phyloP scores from a whole-genome alignment of 768 basidiomycete genomes.

The Lentinula sp. region DNA sequence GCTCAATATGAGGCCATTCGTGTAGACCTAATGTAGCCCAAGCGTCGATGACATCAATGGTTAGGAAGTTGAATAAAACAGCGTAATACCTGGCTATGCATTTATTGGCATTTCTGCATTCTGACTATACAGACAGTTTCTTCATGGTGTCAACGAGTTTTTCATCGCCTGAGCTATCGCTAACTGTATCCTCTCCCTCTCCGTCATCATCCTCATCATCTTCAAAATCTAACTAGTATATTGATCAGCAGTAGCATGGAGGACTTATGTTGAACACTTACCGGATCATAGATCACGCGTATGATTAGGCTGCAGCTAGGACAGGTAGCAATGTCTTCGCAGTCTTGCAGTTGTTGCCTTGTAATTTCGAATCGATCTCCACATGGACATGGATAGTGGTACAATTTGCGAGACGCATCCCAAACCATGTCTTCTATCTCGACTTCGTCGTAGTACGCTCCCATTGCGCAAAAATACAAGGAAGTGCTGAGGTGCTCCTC shows the following conservation, averaged over 20 bases:
- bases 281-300: slow-evolving; percentile 90
- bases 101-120: background rate
- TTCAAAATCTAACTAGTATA: slow-evolving; percentile 71
- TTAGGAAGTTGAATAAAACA: too few relatives aligned
- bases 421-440: slow-evolving; percentile 76
- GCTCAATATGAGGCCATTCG: background rate
- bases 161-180: slow-evolving; percentile 32
- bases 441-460: slow-evolving; percentile 70
- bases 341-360: slow-evolving; percentile 75
- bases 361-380: slow-evolving; percentile 98
- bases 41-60: background rate
- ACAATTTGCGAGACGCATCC: slow-evolving; percentile 71
- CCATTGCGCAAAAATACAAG: slow-evolving; percentile 25
- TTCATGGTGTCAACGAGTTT: slow-evolving; percentile 65
- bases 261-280: slow-evolving; percentile 34
- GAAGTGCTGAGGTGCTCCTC: background rate
- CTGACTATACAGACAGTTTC: slow-evolving; percentile 37
- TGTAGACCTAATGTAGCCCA: background rate
- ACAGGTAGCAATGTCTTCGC: slow-evolving; percentile 92
- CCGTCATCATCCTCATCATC: slow-evolving; percentile 58
- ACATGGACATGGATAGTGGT: slow-evolving; percentile 96
- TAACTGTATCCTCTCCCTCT: slow-evolving; percentile 32
- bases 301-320: slow-evolving; percentile 95
- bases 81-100: too few relatives aligned
- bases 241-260: slow-evolving; percentile 5